Evolutionary conservation across 1,284 basidiomycete species (phyloP).

Genomic region (Ceratobasidium sp.): DNA sequence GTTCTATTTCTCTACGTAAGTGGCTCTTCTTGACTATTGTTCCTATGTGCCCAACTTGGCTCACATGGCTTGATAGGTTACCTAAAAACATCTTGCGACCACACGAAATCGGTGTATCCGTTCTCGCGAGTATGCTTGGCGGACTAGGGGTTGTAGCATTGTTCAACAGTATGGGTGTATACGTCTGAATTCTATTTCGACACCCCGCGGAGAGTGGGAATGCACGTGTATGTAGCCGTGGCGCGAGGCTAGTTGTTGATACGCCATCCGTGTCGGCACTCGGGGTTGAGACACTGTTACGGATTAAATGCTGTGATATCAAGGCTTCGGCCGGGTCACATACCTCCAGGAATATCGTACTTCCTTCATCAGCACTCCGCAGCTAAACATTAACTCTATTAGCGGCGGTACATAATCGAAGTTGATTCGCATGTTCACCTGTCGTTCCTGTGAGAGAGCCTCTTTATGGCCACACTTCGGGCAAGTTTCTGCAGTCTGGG

Average conservation of each 20-base stretch:
- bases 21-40: constrained; percentile 42
- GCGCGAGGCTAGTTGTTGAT: constrained; percentile 68
- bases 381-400: constrained; percentile 62
- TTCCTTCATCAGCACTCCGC: constrained; percentile 90
- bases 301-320: background rate
- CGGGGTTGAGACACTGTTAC: constrained; percentile 64
- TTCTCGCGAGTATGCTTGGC: constrained; percentile 77
- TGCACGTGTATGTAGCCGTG: constrained; percentile 50
- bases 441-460: constrained; percentile 80
- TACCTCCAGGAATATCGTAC: constrained; percentile 66
- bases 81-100: constrained; percentile 75
- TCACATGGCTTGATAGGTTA: constrained; percentile 60
- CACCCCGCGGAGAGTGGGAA: constrained; percentile 63
- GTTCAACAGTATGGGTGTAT: constrained; percentile 87
- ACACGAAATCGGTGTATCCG: constrained; percentile 73
- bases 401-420: constrained; percentile 3
- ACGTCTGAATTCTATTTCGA: constrained; percentile 64
- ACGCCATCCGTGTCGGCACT: constrained; percentile 78
- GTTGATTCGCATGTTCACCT: constrained; percentile 59
- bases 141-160: constrained; percentile 88
- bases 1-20: constrained; percentile 90
- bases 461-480: constrained; percentile 87
- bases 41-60: constrained; percentile 45
- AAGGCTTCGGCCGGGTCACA: constrained; percentile 66
- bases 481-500: constrained; percentile 90